Percentiles rank a stretch among this genome's conserved stretches.
These are phyloP conservation scores for Tetragonia tetragonoides DNA, from an alignment of 148 eudicot species.

Conservation along the genomic window DNA sequence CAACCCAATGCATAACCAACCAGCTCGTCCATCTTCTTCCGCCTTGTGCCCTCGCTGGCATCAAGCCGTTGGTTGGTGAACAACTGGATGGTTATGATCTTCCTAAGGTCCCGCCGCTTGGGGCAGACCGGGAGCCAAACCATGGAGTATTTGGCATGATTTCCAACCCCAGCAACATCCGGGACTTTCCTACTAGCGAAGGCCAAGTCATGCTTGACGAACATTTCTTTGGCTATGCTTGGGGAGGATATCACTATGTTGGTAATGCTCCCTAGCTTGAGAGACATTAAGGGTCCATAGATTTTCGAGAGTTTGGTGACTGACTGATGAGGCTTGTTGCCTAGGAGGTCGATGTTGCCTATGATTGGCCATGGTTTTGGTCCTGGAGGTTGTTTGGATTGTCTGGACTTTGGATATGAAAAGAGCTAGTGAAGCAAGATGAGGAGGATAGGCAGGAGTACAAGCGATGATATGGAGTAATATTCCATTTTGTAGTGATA, in stretches of 20 bases:
- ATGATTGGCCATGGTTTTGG: slow-evolving; percentile 12
- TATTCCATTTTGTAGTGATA: background rate
- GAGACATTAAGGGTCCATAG: slow-evolving; percentile 8
- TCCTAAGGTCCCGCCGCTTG: slow-evolving; percentile 28
- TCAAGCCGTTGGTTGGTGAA: slow-evolving; percentile 26
- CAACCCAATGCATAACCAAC: slow-evolving; percentile 7
- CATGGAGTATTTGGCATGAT: background rate
- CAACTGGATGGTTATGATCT: slow-evolving; percentile 19
- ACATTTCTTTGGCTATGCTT: no score
- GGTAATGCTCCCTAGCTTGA: slow-evolving; percentile 18
- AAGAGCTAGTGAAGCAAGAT: background rate
- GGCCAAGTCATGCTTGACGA: slow-evolving; percentile 26
- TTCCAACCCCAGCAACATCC: background rate
- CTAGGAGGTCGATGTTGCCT: slow-evolving; percentile 4
- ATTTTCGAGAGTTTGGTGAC: background rate
- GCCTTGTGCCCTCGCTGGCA: slow-evolving; percentile 20
- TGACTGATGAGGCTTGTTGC: background rate
- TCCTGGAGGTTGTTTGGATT: no score
- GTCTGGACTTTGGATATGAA: background rate
- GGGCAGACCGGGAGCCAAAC: slow-evolving; percentile 26
- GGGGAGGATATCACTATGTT: slow-evolving; percentile 35
- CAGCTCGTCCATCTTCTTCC: slow-evolving; percentile 22
- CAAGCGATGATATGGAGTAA: background rate
- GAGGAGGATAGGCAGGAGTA: background rate
- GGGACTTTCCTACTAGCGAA: slow-evolving; percentile 14